Evolutionary conservation across 208 protist genomes (phyloP).

Genomic region (Leishmania gerbilli): DNA sequence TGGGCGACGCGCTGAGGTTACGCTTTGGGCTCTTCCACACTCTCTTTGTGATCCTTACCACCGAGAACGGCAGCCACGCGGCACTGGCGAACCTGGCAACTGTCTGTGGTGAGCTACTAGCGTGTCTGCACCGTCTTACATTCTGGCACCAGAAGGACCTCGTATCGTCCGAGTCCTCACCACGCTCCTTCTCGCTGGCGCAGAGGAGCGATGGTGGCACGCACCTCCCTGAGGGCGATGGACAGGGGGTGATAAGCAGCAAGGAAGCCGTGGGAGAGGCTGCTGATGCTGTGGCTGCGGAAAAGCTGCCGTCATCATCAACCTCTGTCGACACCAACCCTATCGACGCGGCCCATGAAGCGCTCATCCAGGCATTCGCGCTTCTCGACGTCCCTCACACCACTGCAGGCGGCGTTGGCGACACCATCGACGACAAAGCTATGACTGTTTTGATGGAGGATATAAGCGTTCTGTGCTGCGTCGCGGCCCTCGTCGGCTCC

Average conservation of each 20-base stretch:
- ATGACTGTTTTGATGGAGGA: conserved; percentile 18
- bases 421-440: not conserved
- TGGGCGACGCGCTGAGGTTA: conserved; percentile 15
- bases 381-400: conserved; percentile 2
- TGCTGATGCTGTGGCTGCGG: not conserved
- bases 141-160: not conserved
- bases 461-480: conserved; percentile 25
- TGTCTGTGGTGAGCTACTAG: conserved; percentile 1
- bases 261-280: not conserved
- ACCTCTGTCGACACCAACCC: not conserved
- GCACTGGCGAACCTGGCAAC: not conserved
- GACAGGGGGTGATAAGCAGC: too few relatives aligned
- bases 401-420: not conserved
- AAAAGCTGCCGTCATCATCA: not conserved
- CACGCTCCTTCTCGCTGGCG: not conserved
- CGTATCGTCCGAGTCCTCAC: not conserved
- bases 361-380: not conserved
- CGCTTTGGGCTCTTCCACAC: conserved; percentile 19
- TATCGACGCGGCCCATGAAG: not conserved
- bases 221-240: not conserved
- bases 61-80: not conserved
- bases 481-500: conserved; percentile 20
- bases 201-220: not conserved
- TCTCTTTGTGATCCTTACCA: conserved; percentile 15
- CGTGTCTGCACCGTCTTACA: conserved; percentile 1